Conservation (phyloP, 2,329 filamentous ascomycete genomes). For the Calonectria crousiana region DNA sequence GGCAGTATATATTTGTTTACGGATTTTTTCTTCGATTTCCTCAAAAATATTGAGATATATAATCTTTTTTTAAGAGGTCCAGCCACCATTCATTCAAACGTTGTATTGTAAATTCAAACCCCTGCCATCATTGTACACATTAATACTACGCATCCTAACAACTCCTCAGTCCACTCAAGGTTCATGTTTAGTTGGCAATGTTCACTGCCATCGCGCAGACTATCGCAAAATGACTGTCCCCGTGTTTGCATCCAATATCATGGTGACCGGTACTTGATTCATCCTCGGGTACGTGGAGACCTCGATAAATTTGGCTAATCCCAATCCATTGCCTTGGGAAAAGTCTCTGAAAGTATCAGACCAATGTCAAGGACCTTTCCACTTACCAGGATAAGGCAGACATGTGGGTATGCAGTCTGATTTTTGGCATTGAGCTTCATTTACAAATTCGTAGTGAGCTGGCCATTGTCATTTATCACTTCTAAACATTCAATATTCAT, state of each 20-base stretch:
- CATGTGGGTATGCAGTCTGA: background rate
- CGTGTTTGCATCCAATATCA: constrained; percentile 72
- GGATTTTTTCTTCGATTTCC: no score
- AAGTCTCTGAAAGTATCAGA: constrained; percentile 30
- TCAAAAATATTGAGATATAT: no score
- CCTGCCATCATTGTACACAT: background rate
- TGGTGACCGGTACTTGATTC: constrained; percentile 53
- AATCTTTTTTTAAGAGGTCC: no score
- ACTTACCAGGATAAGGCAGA: no score
- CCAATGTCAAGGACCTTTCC: background rate
- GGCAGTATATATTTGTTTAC: no score
- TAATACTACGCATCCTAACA: background rate
- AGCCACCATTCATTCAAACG: no score
- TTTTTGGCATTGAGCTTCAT: background rate
- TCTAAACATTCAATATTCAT: background rate
- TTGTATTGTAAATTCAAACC: constrained; percentile 19
- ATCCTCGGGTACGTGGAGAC: constrained; percentile 63
- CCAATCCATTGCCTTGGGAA: constrained; percentile 59
- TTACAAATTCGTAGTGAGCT: background rate
- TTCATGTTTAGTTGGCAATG: constrained; percentile 59
- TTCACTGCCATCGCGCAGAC: constrained; percentile 65
- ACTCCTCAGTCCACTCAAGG: constrained; percentile 56
- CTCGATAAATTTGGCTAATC: constrained; percentile 60
- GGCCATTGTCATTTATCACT: background rate
- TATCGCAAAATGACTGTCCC: constrained; percentile 71